These are phyloP conservation scores for Eutrema salsugineum DNA, from an alignment of 441 rosid genomes.

Conservation along the genomic window DNA sequence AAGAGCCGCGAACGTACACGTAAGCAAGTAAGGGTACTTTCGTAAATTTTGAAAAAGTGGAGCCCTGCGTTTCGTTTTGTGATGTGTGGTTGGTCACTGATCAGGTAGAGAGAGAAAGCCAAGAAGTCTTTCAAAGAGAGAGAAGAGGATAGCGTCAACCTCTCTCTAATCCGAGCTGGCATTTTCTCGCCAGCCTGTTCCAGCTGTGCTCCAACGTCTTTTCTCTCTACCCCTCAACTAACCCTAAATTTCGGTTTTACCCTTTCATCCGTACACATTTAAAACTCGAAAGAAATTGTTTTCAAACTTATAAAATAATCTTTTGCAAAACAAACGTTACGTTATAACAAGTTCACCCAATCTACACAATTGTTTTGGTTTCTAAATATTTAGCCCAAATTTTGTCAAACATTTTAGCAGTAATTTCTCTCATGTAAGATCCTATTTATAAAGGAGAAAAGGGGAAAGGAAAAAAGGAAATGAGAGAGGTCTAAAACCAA, in stretches of 20 bases:
- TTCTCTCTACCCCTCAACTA: conserved; percentile 11
- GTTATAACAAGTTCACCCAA: neutral
- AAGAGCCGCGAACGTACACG: conserved; percentile 20
- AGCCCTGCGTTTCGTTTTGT: conserved; percentile 4
- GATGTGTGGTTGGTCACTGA: conserved; percentile 32
- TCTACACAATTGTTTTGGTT: neutral
- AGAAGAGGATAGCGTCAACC: conserved; percentile 25
- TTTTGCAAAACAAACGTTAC: neutral
- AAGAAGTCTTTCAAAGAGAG: conserved; percentile 6
- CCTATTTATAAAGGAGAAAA: neutral
- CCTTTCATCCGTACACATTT: neutral
- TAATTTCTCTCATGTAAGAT: neutral
- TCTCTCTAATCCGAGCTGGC: conserved; percentile 40
- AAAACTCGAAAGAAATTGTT: neutral
- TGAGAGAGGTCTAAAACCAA: too few species aligned
- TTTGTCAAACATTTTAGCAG: neutral
- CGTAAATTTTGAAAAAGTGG: neutral
- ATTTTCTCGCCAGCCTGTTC: conserved; percentile 44
- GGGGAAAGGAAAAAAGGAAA: too few species aligned
- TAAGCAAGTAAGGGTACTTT: conserved; percentile 7
- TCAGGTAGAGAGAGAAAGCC: conserved; percentile 29
- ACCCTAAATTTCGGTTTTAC: neutral
- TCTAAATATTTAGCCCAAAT: neutral
- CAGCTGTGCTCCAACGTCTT: conserved; percentile 51
- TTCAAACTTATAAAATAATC: neutral